These are phyloP conservation scores for Pneumocystis carinii DNA, from an alignment of 1,139 yeast genomes.

Conservation along the genomic window DNA sequence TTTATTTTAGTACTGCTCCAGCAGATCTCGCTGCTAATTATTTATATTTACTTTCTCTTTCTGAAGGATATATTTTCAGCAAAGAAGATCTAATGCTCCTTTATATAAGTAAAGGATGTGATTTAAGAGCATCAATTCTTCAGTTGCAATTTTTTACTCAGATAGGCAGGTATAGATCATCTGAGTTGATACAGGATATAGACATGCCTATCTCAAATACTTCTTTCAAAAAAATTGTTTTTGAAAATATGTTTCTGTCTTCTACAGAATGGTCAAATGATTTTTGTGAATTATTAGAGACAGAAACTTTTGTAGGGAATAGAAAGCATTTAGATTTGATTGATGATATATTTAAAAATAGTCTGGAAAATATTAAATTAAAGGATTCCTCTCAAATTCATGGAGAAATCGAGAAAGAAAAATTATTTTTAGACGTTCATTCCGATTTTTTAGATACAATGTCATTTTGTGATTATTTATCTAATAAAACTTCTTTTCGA, in stretches of 20 bases:
- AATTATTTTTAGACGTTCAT: neutral
- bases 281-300: neutral
- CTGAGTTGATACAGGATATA: slow-evolving; percentile 10
- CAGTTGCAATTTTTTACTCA: slow-evolving; percentile 46
- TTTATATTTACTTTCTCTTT: slow-evolving; percentile 23
- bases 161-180: slow-evolving; percentile 23
- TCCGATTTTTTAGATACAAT: neutral
- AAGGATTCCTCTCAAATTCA: neutral
- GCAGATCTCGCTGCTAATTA: slow-evolving; percentile 4
- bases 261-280: neutral
- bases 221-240: neutral
- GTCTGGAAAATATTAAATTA: neutral
- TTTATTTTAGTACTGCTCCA: slow-evolving; percentile 4
- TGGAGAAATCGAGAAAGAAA: neutral
- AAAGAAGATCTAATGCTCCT: slow-evolving; percentile 24
- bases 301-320: neutral
- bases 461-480: neutral
- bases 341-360: neutral
- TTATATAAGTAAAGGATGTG: slow-evolving; percentile 23
- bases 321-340: neutral
- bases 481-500: neutral
- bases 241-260: neutral
- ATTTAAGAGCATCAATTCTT: slow-evolving; percentile 42
- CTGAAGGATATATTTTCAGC: slow-evolving; percentile 31
- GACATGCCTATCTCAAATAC: neutral